These are phyloP conservation scores for Coemansia sp. DNA, from an alignment of 192 early-diverging fungal species.

Conservation along the genomic window DNA sequence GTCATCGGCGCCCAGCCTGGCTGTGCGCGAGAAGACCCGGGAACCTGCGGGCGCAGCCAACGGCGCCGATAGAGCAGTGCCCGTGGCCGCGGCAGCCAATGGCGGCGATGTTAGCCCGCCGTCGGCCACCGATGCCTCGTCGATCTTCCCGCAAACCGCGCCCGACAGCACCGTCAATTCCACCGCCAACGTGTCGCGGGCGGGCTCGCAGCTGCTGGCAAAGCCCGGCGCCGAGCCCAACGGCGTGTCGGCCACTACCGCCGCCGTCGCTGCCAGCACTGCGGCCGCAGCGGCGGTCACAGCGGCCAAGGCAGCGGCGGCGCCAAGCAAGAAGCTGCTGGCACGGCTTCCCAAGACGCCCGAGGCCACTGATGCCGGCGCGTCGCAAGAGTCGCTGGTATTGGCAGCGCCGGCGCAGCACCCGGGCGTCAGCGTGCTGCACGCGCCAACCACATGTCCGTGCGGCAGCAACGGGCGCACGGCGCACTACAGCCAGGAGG, in stretches of 20 bases:
- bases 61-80: background rate
- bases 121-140: conserved; percentile 11
- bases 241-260: too few relatives aligned
- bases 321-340: conserved; percentile 14
- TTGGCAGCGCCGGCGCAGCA: background rate
- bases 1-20: background rate
- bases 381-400: background rate
- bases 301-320: background rate
- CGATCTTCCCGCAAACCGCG: conserved; percentile 5
- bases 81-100: background rate
- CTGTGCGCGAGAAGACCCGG: background rate
- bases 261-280: background rate
- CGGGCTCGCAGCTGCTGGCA: background rate
- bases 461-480: conserved; percentile 23
- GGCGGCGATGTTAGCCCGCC: background rate
- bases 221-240: background rate
- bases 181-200: background rate
- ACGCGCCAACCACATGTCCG: conserved; percentile 36
- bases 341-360: conserved; percentile 26
- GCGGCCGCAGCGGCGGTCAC: background rate
- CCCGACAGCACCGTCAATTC: background rate
- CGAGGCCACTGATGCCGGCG: conserved; percentile 22
- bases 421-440: background rate
- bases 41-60: background rate
- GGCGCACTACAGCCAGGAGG: conserved; percentile 35